Evolutionary conservation across 2,329 filamentous ascomycete genomes (phyloP).

Genomic region (Phialocephala sp.): DNA sequence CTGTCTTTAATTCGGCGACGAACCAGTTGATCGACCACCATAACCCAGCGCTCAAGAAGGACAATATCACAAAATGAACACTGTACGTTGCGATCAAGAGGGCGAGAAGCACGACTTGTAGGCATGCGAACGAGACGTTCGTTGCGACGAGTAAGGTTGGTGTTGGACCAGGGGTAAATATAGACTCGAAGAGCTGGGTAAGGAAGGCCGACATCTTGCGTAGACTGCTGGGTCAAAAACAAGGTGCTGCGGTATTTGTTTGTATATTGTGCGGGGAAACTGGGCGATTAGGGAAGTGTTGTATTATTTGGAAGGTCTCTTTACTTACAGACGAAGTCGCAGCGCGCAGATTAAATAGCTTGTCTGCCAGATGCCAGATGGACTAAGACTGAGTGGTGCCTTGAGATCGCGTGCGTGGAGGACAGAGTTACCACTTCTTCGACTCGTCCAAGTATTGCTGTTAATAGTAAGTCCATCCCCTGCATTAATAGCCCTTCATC

Average conservation of each 20-base stretch:
- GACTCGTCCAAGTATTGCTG: no score
- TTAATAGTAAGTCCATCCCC: no score
- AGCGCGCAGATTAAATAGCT: neutral
- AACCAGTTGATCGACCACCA: constrained; percentile 99
- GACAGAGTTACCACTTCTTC: neutral
- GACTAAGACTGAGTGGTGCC: neutral
- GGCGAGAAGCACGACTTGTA: constrained; percentile 77
- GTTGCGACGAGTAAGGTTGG: constrained; percentile 87
- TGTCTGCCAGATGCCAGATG: neutral
- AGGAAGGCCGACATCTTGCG: constrained; percentile 64
- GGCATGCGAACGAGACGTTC: constrained; percentile 84
- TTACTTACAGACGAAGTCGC: neutral
- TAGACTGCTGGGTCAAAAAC: neutral
- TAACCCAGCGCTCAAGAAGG: constrained; percentile 76
- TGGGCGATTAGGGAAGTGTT: neutral
- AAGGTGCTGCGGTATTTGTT: neutral
- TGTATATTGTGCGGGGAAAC: neutral
- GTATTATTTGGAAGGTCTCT: neutral
- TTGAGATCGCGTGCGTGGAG: constrained; percentile 2
- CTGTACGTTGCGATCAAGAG: constrained; percentile 84
- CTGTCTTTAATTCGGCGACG: constrained; percentile 65
- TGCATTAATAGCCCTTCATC: no score
- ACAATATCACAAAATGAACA: constrained; percentile 87
- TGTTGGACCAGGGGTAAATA: constrained; percentile 92
- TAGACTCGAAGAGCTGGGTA: constrained; percentile 83